These are phyloP conservation scores for Termitomyces sp. DNA, from an alignment of 768 basidiomycete species.

Conservation along the genomic window DNA sequence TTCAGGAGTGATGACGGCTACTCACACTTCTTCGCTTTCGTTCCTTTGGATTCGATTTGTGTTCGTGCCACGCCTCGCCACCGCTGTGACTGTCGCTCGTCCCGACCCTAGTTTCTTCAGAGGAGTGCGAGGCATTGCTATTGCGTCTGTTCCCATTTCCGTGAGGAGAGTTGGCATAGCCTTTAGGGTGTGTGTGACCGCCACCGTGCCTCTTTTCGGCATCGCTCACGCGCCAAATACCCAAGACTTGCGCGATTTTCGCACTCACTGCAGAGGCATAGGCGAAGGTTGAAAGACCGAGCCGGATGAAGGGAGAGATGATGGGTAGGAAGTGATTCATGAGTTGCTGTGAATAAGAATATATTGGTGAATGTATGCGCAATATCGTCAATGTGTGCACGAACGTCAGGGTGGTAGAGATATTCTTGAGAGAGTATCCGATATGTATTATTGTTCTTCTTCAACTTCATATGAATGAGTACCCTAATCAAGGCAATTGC, in stretches of 20 bases:
- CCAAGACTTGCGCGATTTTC: constrained; percentile 22
- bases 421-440: constrained; percentile 55
- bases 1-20: neutral
- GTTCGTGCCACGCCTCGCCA: neutral
- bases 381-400: neutral
- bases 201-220: neutral
- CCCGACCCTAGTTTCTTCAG: neutral
- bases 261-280: constrained; percentile 16
- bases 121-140: neutral
- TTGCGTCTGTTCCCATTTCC: neutral
- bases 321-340: constrained; percentile 17
- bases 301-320: constrained; percentile 13
- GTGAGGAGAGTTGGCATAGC: neutral
- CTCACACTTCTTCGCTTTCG: neutral
- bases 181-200: neutral
- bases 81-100: neutral
- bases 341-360: constrained; percentile 14
- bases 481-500: constrained; percentile 25
- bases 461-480: constrained; percentile 45
- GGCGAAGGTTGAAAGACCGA: constrained; percentile 12
- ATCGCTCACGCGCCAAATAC: constrained; percentile 19
- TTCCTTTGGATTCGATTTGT: neutral
- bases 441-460: constrained; percentile 30
- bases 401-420: constrained; percentile 23
- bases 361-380: constrained; percentile 2